Base-by-base conservation (phyloP, 345 rosid genomes). In the Passiflora organensis region DNA sequence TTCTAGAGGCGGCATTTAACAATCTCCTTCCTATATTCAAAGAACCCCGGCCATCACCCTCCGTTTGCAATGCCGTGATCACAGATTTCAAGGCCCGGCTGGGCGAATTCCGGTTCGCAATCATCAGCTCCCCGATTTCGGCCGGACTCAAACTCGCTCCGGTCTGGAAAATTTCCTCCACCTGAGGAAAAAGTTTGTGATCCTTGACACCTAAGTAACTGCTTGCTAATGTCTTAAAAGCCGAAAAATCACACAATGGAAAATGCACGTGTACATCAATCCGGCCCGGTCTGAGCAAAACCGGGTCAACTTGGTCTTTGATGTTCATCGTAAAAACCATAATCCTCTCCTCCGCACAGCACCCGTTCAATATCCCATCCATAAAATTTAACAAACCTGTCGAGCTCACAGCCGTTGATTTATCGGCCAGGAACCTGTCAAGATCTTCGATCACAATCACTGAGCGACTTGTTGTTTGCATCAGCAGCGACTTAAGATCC, bases 121-220 rank as follows among this genome's bases (percentile, higher is more conserved):
- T 87, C 99, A 94, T 85, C 44, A 94, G 59, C 64, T 94, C 99
- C 1, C 95, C 83, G 32, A 94, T 85, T 74, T 87, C 97, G 0
- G 97, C 97, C 16, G 88, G 88, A 56, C 96, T 89, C 54, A 94
- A 42, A 55, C 79, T 78, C 22, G 87, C 79, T 2, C 99, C 99
- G 52, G 66, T 73, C 48, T 77, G 95, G 56, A 94, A 83, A 21
- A 85, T 71, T 63, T 82, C 97, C 77, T 89, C 97, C 21, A 89
- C 95, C 32, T 87, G 96, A 5, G 88, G 78, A 56, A 94, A 94
- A 58, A 94, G 64, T 67, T 85, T 94, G 52, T 94, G 99, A 47
- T 94, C 99, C 76, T 82, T 94, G 2, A 89, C 70, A 2, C 99
- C 97, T 14, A 94, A 64, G 69, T 83, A 85, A 66, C 65, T 79